A percentile compares a stretch with the other conserved stretches of the same genome.
These are phyloP conservation scores for Rutstroemia sp. DNA, from an alignment of 2,329 filamentous ascomycete genomes.

Conservation along the genomic window DNA sequence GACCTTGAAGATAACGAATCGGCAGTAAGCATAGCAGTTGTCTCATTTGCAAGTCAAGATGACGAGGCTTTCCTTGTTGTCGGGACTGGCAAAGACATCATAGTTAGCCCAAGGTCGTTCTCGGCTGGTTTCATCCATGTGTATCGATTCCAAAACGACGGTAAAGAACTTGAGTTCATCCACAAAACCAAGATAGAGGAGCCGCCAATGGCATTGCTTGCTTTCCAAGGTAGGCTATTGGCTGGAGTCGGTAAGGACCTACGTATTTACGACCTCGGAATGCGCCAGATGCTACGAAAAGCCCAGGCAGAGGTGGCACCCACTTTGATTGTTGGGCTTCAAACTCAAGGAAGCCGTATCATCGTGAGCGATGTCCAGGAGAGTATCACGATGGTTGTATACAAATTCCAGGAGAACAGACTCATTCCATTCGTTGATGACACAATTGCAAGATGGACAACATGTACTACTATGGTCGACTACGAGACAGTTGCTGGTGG, in stretches of 20 bases:
- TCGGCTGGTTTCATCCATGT: slow-evolving; percentile 82
- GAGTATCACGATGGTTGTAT: slow-evolving; percentile 84
- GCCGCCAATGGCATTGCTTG: slow-evolving; percentile 81
- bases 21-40: slow-evolving; percentile 76
- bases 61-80: slow-evolving; percentile 89
- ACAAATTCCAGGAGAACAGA: slow-evolving; percentile 86
- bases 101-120: slow-evolving; percentile 67
- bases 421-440: slow-evolving; percentile 93
- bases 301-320: slow-evolving; percentile 72
- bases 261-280: slow-evolving; percentile 85
- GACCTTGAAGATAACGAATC: slow-evolving; percentile 87
- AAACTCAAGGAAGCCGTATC: slow-evolving; percentile 86
- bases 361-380: slow-evolving; percentile 90
- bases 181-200: slow-evolving; percentile 93
- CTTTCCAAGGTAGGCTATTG: slow-evolving; percentile 84
- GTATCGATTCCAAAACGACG: slow-evolving; percentile 81
- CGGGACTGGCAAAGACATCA: slow-evolving; percentile 86
- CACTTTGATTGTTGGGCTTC: slow-evolving; percentile 79
- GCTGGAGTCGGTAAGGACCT: slow-evolving; percentile 80
- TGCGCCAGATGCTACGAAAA: slow-evolving; percentile 88
- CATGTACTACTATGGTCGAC: slow-evolving; percentile 87
- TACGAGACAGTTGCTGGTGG: slow-evolving; percentile 93
- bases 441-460: slow-evolving; percentile 82
- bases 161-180: slow-evolving; percentile 85
- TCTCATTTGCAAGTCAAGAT: slow-evolving; percentile 82